A percentile compares a stretch with the other conserved stretches of the same genome.
Evolutionary conservation across 2,329 filamentous ascomycete genomes (phyloP).

Genomic region (Aspergillus fumigatiaffinis): DNA sequence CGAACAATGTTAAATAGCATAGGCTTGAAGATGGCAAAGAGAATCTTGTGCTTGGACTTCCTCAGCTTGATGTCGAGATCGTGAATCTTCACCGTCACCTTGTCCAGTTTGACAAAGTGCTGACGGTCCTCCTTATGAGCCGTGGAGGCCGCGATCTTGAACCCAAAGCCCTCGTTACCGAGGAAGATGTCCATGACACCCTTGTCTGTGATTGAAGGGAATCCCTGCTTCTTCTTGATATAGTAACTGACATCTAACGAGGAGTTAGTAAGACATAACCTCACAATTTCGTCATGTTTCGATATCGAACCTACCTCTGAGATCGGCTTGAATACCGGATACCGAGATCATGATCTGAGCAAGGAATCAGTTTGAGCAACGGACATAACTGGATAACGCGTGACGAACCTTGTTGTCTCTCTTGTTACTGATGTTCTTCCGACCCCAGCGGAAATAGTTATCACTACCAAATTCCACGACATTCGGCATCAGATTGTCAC

Average conservation of each 20-base stretch:
- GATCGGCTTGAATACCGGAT: conserved; percentile 86
- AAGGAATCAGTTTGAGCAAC: neutral
- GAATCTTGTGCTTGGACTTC: conserved; percentile 89
- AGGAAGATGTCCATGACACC: conserved; percentile 87
- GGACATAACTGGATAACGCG: neutral
- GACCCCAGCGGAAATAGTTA: conserved; percentile 92
- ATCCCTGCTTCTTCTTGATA: conserved; percentile 90
- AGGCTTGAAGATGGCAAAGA: conserved; percentile 84
- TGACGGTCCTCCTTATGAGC: conserved; percentile 70
- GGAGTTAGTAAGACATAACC: conserved; percentile 3
- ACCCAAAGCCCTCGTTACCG: conserved; percentile 81
- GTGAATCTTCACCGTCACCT: conserved; percentile 77
- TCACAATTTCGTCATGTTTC: neutral
- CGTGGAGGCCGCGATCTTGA: conserved; percentile 84
- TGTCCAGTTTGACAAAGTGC: conserved; percentile 93
- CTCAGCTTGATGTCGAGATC: conserved; percentile 83
- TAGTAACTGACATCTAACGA: conserved; percentile 79
- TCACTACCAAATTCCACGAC: conserved; percentile 82
- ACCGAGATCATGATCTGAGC: conserved; percentile 68
- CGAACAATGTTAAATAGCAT: conserved; percentile 78
- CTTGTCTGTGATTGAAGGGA: conserved; percentile 80
- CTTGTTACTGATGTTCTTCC: conserved; percentile 78
- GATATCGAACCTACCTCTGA: conserved; percentile 46
- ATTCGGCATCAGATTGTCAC: conserved; percentile 95
- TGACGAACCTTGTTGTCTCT: conserved; percentile 65